Conservation (phyloP, 1,284 basidiomycete species). For the Ceratobasidium sp. region DNA sequence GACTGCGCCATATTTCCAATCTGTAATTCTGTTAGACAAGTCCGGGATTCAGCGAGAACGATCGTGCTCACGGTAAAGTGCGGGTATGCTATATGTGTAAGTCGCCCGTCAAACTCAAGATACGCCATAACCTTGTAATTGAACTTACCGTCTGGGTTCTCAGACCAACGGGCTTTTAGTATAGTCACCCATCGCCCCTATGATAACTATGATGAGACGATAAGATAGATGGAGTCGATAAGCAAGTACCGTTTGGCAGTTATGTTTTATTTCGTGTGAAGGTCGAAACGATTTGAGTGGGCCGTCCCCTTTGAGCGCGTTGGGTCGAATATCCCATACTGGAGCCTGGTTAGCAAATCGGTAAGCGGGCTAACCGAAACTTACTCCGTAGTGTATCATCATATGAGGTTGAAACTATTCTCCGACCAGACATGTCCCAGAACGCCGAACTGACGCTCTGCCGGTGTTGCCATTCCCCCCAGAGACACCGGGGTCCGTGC, state of each 20-base stretch:
- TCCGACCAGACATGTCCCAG: slow-evolving; percentile 77
- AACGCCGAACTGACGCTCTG: slow-evolving; percentile 81
- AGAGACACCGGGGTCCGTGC: slow-evolving; percentile 60
- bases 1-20: slow-evolving; percentile 79
- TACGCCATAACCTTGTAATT: not conserved
- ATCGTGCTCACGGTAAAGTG: slow-evolving; percentile 73
- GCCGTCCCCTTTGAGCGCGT: slow-evolving; percentile 45
- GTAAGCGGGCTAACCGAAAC: slow-evolving; percentile 46
- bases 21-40: slow-evolving; percentile 50
- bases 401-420: slow-evolving; percentile 80
- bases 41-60: not conserved
- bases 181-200: slow-evolving; percentile 82
- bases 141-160: slow-evolving; percentile 64
- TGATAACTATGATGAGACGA: not conserved
- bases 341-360: not conserved
- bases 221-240: not conserved
- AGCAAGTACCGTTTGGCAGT: slow-evolving; percentile 78
- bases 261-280: slow-evolving; percentile 59
- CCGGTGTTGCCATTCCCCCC: slow-evolving; percentile 69
- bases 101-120: not conserved
- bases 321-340: slow-evolving; percentile 66
- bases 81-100: slow-evolving; percentile 58
- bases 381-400: slow-evolving; percentile 74
- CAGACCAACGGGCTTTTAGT: slow-evolving; percentile 74
- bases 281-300: slow-evolving; percentile 66